Evolutionary conservation across 192 early-diverging fungal species (phyloP), one percentile per base, ranked within the genome.

Genomic region (Paraglomus brasilianum): DNA sequence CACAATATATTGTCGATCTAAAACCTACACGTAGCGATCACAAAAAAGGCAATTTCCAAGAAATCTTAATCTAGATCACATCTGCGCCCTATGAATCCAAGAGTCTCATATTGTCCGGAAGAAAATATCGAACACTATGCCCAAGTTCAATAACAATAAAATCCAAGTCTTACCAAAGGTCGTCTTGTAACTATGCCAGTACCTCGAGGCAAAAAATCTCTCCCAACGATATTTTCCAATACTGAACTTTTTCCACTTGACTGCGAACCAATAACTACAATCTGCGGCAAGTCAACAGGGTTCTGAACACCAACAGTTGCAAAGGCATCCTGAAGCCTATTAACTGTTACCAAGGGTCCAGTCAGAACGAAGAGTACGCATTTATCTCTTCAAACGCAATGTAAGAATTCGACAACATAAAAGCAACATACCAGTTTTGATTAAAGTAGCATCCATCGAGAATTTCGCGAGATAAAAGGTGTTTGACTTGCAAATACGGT

Each of bases 171-270:
- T 87, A 89, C 89, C 71, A 99, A 84, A 42, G 97, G 97, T 38
- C 97, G 88, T 60, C 97, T 89, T 48, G 97, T 99, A 45, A 99
- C 97, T 74, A 99, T 99, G 36, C 95, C 95, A 14, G 89, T 91
- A 24, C 97, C 97, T 72, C 98, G 86, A 52, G 98, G 98, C 69
- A 99, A 76, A 83, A 99, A 99, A 84, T 99, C 98, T 63, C 93
- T 82, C 21, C 98, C 98, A 22, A 99, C 98, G 87, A 99, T 95
- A 78, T 99, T 99, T 69, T 99, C 98, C 38, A 99, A 87, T 30
- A 99, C 98, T 13, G 95, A 97, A 72, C 89, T 92, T 80, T 99
- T 99, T 39, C 98, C 98, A 80, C 85, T 88, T 64, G 86, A 88
- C 77, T 93, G 91, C 47, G 89, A 90, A 52, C 92, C 92, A 77